Conservation (phyloP, 1,284 basidiomycete species). For the Puccinia polysora region DNA sequence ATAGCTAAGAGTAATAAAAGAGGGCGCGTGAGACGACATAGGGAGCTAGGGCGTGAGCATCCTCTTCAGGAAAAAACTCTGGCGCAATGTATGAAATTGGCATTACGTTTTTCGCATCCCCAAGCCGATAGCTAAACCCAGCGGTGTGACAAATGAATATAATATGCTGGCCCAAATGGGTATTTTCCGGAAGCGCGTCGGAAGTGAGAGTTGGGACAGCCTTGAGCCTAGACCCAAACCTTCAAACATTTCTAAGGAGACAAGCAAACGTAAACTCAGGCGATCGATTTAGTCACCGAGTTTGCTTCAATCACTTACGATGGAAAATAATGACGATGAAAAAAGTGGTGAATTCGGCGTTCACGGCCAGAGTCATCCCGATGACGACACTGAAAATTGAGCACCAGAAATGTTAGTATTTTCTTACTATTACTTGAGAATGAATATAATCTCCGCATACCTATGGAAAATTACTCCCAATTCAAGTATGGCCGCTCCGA, state of each 20-base stretch:
- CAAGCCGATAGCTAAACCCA: constrained; percentile 34
- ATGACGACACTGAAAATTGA: constrained; percentile 63
- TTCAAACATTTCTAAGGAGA: constrained; percentile 38
- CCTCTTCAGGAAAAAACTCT: background rate
- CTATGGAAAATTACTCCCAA: constrained; percentile 87
- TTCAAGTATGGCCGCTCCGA: constrained; percentile 78
- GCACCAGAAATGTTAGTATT: constrained; percentile 2
- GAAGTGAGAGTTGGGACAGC: constrained; percentile 35
- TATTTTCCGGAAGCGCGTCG: background rate
- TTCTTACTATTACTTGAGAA: background rate
- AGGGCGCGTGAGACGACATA: too few relatives aligned
- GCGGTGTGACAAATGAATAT: constrained; percentile 37
- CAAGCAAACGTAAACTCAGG: background rate
- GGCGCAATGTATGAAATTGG: background rate
- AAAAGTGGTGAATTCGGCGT: constrained; percentile 71
- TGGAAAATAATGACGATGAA: constrained; percentile 79
- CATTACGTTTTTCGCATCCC: constrained; percentile 29
- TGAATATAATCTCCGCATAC: background rate
- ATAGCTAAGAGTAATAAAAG: constrained; percentile 45
- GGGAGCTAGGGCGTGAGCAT: background rate
- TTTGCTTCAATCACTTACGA: constrained; percentile 45
- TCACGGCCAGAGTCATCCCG: constrained; percentile 85
- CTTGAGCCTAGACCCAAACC: constrained; percentile 34
- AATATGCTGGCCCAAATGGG: constrained; percentile 3
- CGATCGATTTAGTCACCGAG: background rate